Percentiles rank a stretch among this genome's conserved stretches.
These are phyloP conservation scores for Chlorella sp. DNA, from an alignment of 139 green algal genomes.

Conservation along the genomic window DNA sequence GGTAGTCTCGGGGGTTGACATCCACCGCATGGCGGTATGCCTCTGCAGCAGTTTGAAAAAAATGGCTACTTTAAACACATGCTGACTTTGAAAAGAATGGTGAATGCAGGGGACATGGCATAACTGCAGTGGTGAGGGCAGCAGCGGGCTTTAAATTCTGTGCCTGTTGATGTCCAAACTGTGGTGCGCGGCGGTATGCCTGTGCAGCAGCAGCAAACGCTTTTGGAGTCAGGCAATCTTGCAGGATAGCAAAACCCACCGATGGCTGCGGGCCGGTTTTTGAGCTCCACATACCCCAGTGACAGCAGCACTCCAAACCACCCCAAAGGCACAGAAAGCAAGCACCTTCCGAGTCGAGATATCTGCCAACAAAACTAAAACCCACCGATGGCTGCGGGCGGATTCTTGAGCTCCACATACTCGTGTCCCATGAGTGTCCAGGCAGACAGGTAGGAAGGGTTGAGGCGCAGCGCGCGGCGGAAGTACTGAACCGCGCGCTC, in stretches of 20 bases:
- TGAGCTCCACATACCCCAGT: too few species aligned
- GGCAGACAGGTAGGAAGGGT: conserved; percentile 86
- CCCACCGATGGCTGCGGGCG: conserved; percentile 82
- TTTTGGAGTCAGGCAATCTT: too few species aligned
- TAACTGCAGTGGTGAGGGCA: too few species aligned
- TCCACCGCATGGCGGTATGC: conserved; percentile 88
- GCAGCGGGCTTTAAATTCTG: too few species aligned
- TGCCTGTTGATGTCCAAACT: too few species aligned
- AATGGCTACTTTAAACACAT: too few species aligned
- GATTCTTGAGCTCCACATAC: conserved; percentile 98
- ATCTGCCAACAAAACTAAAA: not conserved
- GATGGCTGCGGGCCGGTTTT: too few species aligned
- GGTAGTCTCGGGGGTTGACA: conserved; percentile 91
- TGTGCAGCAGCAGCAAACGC: not conserved
- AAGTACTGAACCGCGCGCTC: conserved; percentile 66
- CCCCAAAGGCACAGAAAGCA: not conserved
- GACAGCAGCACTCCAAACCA: too few species aligned
- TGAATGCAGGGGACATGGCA: not conserved
- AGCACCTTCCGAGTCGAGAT: not conserved
- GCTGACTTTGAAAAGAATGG: too few species aligned
- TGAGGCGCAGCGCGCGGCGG: conserved; percentile 88
- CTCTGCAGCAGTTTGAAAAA: conserved; percentile 62
- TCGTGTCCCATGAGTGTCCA: conserved; percentile 99
- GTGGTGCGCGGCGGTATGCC: not conserved
- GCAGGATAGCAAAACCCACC: too few species aligned